A percentile compares a stretch with the other conserved stretches of the same genome.
Evolutionary conservation across 1,284 basidiomycete species (phyloP).

Genomic region (Volvariella surrecta): DNA sequence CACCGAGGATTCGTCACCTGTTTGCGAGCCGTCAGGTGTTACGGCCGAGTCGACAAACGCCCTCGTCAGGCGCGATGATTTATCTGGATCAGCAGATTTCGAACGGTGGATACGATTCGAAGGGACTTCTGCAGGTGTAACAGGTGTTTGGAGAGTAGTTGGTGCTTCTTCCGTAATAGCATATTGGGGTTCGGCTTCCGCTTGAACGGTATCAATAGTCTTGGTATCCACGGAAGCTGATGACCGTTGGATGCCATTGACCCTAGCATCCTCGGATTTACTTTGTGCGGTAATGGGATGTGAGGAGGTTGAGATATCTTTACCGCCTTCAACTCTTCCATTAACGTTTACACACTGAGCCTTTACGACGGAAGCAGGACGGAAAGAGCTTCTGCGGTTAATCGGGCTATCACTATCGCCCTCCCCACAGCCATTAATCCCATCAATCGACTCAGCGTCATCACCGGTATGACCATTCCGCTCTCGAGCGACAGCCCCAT

Average conservation of each 20-base stretch:
- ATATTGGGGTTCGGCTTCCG: neutral
- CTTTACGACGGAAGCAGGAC: no score
- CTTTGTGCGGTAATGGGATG: no score
- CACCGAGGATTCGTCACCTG: slow-evolving; percentile 45
- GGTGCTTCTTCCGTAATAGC: slow-evolving; percentile 8
- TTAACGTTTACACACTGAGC: no score
- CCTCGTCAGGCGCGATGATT: slow-evolving; percentile 45
- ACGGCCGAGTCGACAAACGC: slow-evolving; percentile 36
- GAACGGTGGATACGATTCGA: slow-evolving; percentile 52
- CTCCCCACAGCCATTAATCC: neutral
- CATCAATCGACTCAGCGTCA: slow-evolving; percentile 10
- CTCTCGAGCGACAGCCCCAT: neutral
- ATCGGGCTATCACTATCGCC: neutral
- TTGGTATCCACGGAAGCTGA: neutral
- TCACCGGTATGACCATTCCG: neutral
- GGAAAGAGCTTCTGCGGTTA: neutral
- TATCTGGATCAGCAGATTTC: slow-evolving; percentile 67
- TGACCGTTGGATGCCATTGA: no score
- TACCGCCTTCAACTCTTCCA: no score
- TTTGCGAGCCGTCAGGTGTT: slow-evolving; percentile 42
- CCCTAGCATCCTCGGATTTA: no score
- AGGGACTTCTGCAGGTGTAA: slow-evolving; percentile 7
- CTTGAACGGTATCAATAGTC: neutral
- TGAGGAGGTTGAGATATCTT: no score
- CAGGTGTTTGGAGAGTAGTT: slow-evolving; percentile 27